Base-by-base conservation (phyloP, 148 eudicot species). In the Camellia sinensis region DNA sequence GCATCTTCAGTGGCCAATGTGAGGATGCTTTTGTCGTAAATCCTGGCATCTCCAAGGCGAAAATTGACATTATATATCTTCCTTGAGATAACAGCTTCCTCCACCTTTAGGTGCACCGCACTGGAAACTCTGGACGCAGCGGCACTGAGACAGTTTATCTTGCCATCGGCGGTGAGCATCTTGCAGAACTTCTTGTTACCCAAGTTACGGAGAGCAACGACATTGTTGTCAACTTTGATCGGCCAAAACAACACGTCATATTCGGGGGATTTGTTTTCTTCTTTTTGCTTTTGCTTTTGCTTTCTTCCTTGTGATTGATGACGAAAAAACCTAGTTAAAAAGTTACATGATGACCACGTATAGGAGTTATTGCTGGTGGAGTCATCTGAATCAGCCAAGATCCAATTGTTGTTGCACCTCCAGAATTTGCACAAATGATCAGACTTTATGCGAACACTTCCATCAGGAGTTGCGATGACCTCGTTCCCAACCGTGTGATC, bases 371-470 rank as follows among this genome's bases (percentile, higher is more conserved):
- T 21, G 61, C 10, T 1, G n/a, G 71, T 21, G 75, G 56, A 18
- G 29, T 71, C 67, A 12, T 45, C 54, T 3, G 77, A 61, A 18
- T 80, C 77, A 7, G 77, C 77, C 77, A 62, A 62, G 22, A 80
- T 80, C 82, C 82, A 80, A 41, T 60, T 45, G 37, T 29, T 29
- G 69, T 77, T 72, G 8, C 71, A 64, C 77, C 82, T 46, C 82
- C 78, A 80, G 70, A 72, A 80, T 3, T 63, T 80, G 13, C 70
- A 64, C 2, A 0, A n/a, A 48, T 48, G 13, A 10, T 71, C 11
- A 29, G 37, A 29, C 37, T 73, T 80, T 14, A 80, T 80, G 61
- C 77, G 71, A 45, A 71, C 8, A 54, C 50, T 59, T 62, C 82
- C 82, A 18, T 80, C 18, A 14, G 15, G 0, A 52, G 72, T 52